Evolutionary conservation across 352 stramenopile genomes (phyloP), one percentile per base, ranked within the genome.

Genomic region (Stramenopiles sp.): DNA sequence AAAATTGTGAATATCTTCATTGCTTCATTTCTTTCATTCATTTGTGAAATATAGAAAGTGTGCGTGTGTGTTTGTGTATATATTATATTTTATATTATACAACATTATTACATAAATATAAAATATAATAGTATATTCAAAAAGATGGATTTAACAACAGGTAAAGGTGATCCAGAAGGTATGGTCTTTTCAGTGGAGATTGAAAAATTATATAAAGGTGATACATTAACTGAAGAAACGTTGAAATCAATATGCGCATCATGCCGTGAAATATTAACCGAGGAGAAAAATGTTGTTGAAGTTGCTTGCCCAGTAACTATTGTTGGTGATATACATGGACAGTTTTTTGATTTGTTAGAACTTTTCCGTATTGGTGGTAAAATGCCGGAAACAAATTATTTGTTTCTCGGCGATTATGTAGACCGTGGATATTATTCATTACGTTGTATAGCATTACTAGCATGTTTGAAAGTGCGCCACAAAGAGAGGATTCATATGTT

Each of bases 341-440:
- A 98, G 85, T 98, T 98, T 85, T 94, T 94, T 83, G 95, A 98
- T 86, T 86, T 98, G 43, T 80, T 98, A 4, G 89, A 96, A 80
- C 85, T 98, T 43, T 91, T 98, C 53, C 88, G 94, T 78, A 88
- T 96, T 6, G 87, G 90, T 65, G 94, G 93, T 23, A 88, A 89
- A 78, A 91, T 92, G 32, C 90, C 92, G 0, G 83, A 87, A 31
- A 93, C 87, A 53, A 94, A 94, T 84, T 94, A 94, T 86, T 85
- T 98, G 31, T 98, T 98, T 84, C 84, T 98, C n/a, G 94, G 94
- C 1, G 94, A 98, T 86, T 98, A 97, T 83, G 93, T 98, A 30
- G 94, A 98, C 87, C 87, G 94, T 63, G 94, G 94, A 7, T 90
- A 93, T 79, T 96, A 97, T 86, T 95, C 87, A 38, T 91, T 97